Evolutionary conservation across 2,329 filamentous ascomycete genomes (phyloP).

Genomic region (Proliferodiscus dingleyae): DNA sequence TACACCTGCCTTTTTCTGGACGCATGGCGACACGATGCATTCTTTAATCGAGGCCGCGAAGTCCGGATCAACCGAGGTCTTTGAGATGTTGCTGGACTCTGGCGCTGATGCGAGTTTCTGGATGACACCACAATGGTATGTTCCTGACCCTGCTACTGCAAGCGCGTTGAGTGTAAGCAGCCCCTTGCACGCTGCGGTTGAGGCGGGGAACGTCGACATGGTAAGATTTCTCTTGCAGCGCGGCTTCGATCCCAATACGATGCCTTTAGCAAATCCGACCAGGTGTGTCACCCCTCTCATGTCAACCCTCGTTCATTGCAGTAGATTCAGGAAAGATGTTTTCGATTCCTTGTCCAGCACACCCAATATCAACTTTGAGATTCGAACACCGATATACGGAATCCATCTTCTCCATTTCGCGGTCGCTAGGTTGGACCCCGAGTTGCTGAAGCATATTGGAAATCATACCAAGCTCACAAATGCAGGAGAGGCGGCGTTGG

Average conservation of each 20-base stretch:
- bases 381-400: slow-evolving; percentile 16
- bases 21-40: slow-evolving; percentile 12
- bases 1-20: slow-evolving; percentile 7
- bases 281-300: slow-evolving; percentile 19
- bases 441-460: slow-evolving; percentile 13
- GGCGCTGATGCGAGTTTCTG: slow-evolving; percentile 11
- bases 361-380: slow-evolving; percentile 13
- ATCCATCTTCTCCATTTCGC: slow-evolving; percentile 22
- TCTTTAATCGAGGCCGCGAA: slow-evolving; percentile 16
- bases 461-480: slow-evolving; percentile 6
- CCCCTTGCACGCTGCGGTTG: slow-evolving; percentile 16
- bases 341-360: slow-evolving; percentile 11
- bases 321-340: slow-evolving; percentile 8
- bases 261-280: slow-evolving; percentile 18
- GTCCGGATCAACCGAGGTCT: slow-evolving; percentile 12
- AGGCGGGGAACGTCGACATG: slow-evolving; percentile 8
- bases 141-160: slow-evolving; percentile 8
- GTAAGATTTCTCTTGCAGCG: slow-evolving; percentile 11
- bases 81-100: slow-evolving; percentile 14
- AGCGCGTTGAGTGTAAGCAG: slow-evolving; percentile 18
- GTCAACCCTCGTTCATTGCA: slow-evolving; percentile 14
- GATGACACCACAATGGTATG: slow-evolving; percentile 5
- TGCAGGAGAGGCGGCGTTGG: slow-evolving; percentile 15
- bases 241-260: slow-evolving; percentile 18
- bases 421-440: slow-evolving; percentile 16